Percentiles rank a stretch among this genome's conserved stretches.
Conservation (phyloP, 2,329 filamentous ascomycete genomes). For the Zasmidium citrigriseum region DNA sequence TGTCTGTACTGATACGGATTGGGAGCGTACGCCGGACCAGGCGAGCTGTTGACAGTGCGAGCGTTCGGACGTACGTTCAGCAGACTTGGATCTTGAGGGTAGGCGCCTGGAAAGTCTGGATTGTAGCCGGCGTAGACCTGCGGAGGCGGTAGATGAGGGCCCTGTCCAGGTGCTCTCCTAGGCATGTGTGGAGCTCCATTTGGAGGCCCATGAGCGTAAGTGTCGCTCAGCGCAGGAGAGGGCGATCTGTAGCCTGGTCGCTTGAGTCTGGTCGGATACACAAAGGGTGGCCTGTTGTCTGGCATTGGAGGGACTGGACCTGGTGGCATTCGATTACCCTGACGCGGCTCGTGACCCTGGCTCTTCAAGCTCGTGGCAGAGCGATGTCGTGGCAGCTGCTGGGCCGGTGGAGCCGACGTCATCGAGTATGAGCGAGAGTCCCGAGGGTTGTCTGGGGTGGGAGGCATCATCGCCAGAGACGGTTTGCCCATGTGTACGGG, state of each 20-base stretch:
- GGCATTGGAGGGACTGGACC: constrained; percentile 33
- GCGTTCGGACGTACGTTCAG: constrained; percentile 30
- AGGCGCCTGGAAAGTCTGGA: constrained; percentile 28
- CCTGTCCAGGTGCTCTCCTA: constrained; percentile 23
- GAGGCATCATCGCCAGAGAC: constrained; percentile 22
- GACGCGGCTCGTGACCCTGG: constrained; percentile 37
- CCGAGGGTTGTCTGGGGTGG: constrained; percentile 27
- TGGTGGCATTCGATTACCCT: constrained; percentile 32
- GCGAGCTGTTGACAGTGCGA: constrained; percentile 27
- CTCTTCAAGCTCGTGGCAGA: constrained; percentile 49
- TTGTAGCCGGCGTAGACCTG: constrained; percentile 34
- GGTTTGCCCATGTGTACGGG: constrained; percentile 24
- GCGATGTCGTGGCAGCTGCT: constrained; percentile 42
- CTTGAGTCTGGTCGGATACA: constrained; percentile 44
- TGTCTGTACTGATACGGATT: constrained; percentile 31
- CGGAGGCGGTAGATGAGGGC: constrained; percentile 21
- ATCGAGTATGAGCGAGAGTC: constrained; percentile 48
- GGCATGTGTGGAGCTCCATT: constrained; percentile 28
- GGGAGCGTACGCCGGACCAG: constrained; percentile 27
- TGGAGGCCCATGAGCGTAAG: constrained; percentile 30
- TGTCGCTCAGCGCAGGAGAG: constrained; percentile 49
- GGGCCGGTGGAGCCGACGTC: constrained; percentile 38
- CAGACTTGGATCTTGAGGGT: constrained; percentile 22
- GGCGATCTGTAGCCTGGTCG: constrained; percentile 44
- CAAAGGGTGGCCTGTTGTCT: constrained; percentile 41